phyloP scores from a whole-genome alignment of 108 stramenopile genomes.

The Nitzschia sp. region DNA sequence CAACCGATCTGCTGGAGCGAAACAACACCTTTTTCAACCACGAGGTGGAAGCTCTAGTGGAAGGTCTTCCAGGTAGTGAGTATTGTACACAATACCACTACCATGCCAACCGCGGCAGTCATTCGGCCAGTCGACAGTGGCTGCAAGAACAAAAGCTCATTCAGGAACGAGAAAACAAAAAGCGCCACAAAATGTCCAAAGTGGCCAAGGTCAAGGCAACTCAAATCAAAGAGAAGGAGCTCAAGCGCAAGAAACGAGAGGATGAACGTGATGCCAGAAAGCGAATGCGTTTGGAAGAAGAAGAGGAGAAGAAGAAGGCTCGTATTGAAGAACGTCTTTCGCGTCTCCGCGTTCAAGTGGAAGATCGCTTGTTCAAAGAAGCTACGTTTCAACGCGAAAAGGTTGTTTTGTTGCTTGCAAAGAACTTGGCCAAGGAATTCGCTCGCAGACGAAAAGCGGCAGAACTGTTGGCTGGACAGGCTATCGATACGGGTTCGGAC shows the following conservation, averaged over 20 bases:
- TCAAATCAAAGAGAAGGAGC: slow-evolving; percentile 43
- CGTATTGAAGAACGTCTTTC: slow-evolving; percentile 71
- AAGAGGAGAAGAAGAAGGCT: slow-evolving; percentile 69
- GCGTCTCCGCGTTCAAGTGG: slow-evolving; percentile 65
- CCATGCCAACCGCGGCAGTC: slow-evolving; percentile 46
- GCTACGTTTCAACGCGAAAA: slow-evolving; percentile 69
- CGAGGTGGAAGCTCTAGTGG: slow-evolving; percentile 69
- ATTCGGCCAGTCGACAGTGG: slow-evolving; percentile 50
- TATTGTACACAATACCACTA: slow-evolving; percentile 63
- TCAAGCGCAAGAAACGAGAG: slow-evolving; percentile 59
- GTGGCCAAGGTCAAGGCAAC: slow-evolving; percentile 38
- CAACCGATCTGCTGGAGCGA: slow-evolving; percentile 64
- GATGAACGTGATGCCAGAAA: slow-evolving; percentile 65
- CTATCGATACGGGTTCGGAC: background rate
- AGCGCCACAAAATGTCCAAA: slow-evolving; percentile 42
- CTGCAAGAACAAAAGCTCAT: slow-evolving; percentile 56
- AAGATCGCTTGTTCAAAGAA: slow-evolving; percentile 79
- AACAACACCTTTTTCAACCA: slow-evolving; percentile 78
- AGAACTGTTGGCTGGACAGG: slow-evolving; percentile 61
- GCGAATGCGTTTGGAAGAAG: slow-evolving; percentile 66
- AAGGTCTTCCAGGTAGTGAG: slow-evolving; percentile 82
- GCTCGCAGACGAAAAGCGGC: slow-evolving; percentile 64
- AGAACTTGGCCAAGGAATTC: slow-evolving; percentile 67
- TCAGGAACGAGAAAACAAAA: slow-evolving; percentile 40
- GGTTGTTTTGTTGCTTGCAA: slow-evolving; percentile 57